Evolutionary conservation across 2,329 filamentous ascomycete genomes (phyloP).

Genomic region (Furcasterigmium furcatum): DNA sequence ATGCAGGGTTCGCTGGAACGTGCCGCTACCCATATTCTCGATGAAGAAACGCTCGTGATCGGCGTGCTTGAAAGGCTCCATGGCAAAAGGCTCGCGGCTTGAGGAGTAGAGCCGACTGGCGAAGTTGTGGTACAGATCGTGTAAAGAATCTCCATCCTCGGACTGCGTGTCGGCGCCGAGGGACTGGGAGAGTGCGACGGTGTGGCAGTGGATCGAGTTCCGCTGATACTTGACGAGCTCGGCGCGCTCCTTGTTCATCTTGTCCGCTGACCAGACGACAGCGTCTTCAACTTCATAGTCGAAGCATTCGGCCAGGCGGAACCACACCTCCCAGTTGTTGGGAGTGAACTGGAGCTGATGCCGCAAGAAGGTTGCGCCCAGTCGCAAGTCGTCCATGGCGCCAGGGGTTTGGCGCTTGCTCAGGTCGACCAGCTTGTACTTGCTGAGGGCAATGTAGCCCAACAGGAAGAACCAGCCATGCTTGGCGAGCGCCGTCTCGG

Average conservation of each 20-base stretch:
- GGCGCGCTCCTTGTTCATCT: constrained; percentile 77
- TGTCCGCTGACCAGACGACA: constrained; percentile 85
- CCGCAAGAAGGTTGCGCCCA: constrained; percentile 74
- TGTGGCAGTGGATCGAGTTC: constrained; percentile 78
- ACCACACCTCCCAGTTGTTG: constrained; percentile 88
- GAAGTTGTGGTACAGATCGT: constrained; percentile 59
- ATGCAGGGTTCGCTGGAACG: constrained; percentile 49
- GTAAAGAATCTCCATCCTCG: constrained; percentile 49
- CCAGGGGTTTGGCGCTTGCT: constrained; percentile 75
- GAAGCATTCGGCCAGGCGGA: constrained; percentile 80
- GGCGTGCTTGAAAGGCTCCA: constrained; percentile 57
- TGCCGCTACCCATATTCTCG: constrained; percentile 43
- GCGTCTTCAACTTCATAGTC: constrained; percentile 86
- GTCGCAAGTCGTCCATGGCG: constrained; percentile 79
- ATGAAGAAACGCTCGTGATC: constrained; percentile 58
- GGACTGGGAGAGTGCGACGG: constrained; percentile 55
- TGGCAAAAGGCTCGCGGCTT: constrained; percentile 59
- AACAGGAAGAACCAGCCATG: constrained; percentile 92
- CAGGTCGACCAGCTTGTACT: constrained; percentile 68
- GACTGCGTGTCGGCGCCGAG: constrained; percentile 37
- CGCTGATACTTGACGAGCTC: constrained; percentile 76
- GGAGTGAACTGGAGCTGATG: constrained; percentile 80
- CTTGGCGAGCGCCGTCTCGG: constrained; percentile 69
- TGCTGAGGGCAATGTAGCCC: constrained; percentile 83
- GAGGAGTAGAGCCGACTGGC: constrained; percentile 61